Evolutionary conservation across 2,329 filamentous ascomycete genomes (phyloP).

Genomic region (Xylariales sp.): DNA sequence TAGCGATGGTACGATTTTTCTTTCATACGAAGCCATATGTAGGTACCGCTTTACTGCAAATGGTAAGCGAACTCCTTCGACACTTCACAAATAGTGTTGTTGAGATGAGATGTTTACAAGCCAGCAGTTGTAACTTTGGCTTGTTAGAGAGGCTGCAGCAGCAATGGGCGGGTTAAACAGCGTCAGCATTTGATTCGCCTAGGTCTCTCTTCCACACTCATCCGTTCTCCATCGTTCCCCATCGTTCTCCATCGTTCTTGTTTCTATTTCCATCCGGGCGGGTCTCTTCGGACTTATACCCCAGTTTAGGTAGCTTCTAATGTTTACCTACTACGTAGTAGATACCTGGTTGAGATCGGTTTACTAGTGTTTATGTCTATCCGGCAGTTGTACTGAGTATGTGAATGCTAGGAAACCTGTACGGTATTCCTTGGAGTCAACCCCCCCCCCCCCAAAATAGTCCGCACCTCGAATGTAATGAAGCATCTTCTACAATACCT

Average conservation of each 20-base stretch:
- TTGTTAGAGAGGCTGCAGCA: conserved; percentile 49
- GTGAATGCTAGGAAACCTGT: conserved; percentile 9
- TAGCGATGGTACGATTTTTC: conserved; percentile 25
- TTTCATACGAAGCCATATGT: conserved; percentile 20
- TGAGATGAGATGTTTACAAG: conserved; percentile 12
- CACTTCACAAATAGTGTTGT: not conserved
- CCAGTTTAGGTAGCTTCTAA: conserved; percentile 32
- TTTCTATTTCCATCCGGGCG: conserved; percentile 37
- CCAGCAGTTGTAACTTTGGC: conserved; percentile 43
- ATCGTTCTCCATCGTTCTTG: conserved; percentile 24
- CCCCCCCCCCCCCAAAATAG: not conserved
- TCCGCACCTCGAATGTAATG: conserved; percentile 17
- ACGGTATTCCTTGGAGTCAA: conserved; percentile 1
- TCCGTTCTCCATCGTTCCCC: conserved; percentile 18
- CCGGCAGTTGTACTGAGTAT: conserved; percentile 34
- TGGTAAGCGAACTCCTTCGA: conserved; percentile 22
- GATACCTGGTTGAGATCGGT: conserved; percentile 22
- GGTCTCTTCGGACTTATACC: conserved; percentile 34
- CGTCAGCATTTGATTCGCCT: conserved; percentile 22
- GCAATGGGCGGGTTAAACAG: conserved; percentile 3
- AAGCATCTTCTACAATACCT: conserved; percentile 11
- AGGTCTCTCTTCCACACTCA: conserved; percentile 8
- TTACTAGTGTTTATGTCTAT: conserved; percentile 19
- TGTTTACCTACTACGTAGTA: not conserved
- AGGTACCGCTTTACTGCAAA: not conserved